Base-by-base conservation (phyloP, 306 rosid species). In the Erythrophleum fordii region DNA sequence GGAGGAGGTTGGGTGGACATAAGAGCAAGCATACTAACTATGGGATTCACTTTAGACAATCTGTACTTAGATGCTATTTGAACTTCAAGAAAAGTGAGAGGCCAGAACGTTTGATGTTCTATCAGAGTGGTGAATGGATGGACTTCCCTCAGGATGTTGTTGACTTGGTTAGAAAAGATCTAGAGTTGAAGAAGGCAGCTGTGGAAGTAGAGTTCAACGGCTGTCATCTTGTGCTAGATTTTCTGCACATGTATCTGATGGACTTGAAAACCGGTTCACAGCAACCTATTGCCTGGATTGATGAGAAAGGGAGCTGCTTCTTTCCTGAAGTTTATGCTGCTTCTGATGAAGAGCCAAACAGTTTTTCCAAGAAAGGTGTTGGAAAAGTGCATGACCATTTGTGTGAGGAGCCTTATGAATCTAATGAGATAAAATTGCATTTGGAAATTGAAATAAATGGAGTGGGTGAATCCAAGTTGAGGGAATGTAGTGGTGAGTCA, bases 201-300 rank as follows among this genome's bases (percentile, higher is more conserved):
- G 62, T 88, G 67, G 95, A 93, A 81, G 83, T 95, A 34, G 89
- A 90, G 83, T 87, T 85, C 26, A 85, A 89, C 83, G 94, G 87
- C 71, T 68, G 68, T 76, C 84, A 49, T 73, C 84, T 86, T 77
- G 77, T 93, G 82, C 88, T 95, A 10, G 93, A 95, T 80, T 95
- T 95, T 82, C 75, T 95, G 84, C 98, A 90, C 75, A 90, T 95
- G 99, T 86, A 81, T 37, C 88, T 78, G 52, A 68, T 95, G 90
- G 89, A 95, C 88, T 72, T 93, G 85, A 75, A 87, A 82, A 83
- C 96, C 41, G 98, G 94, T 13, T 74, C 76, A 72, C 92, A 85
- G 51, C 84, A 87, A 35, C 94, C 93, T 74, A 88, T 95, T 65
- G 99, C 96, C 20, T 95, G 98, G 97, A 95, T 95, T 75, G 99